phyloP scores from a whole-genome alignment of 2,329 filamentous ascomycete genomes.

The Chrysoporthe austroafricana region DNA sequence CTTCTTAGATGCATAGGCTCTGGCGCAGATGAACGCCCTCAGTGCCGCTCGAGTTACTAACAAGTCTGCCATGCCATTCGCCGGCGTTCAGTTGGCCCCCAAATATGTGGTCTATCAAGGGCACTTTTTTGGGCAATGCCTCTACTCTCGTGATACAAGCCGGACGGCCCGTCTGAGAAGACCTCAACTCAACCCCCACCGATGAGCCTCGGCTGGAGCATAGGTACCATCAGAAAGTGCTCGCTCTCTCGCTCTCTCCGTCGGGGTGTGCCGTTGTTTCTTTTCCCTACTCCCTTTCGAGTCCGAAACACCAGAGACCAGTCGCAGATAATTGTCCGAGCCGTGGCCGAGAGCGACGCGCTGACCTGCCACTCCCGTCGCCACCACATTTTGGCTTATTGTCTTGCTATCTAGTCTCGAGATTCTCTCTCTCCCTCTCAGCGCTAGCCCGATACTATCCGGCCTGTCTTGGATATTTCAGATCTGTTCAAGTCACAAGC shows the following conservation, averaged over 20 bases:
- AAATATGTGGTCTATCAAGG: neutral
- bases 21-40: conserved; percentile 20
- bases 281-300: neutral
- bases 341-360: neutral
- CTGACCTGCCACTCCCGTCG: conserved; percentile 5
- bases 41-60: neutral
- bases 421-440: neutral
- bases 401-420: neutral
- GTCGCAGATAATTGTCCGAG: conserved; percentile 7
- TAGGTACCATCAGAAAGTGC: no score
- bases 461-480: neutral
- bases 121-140: neutral
- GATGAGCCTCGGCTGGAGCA: neutral
- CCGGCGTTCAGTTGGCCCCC: neutral
- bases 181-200: neutral
- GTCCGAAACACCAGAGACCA: conserved; percentile 2
- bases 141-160: neutral
- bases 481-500: neutral
- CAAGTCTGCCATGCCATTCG: conserved; percentile 2
- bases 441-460: neutral
- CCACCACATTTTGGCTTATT: neutral
- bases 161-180: neutral
- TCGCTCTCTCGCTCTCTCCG: neutral
- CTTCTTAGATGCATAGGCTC: conserved; percentile 12
- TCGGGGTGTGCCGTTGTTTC: neutral